Conservation (phyloP, 129 eudicot species). For the Flaveria bidentis region DNA sequence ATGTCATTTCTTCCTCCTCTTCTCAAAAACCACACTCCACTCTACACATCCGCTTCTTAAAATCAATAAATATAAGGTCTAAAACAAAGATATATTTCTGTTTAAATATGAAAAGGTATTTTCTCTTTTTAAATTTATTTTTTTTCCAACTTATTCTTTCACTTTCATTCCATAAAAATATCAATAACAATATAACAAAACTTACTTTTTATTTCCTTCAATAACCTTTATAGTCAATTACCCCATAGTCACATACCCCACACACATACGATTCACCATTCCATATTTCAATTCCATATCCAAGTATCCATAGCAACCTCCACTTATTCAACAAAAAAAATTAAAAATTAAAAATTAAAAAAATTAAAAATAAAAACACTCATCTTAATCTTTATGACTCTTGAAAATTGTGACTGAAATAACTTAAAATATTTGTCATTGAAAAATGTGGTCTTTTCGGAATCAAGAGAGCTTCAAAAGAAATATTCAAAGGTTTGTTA, state of each 20-base stretch:
- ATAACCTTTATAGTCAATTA: background rate
- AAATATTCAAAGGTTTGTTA: slow-evolving; percentile 37
- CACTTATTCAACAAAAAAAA: background rate
- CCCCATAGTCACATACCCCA: background rate
- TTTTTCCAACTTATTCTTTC: background rate
- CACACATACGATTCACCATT: background rate
- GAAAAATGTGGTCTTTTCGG: slow-evolving; percentile 35
- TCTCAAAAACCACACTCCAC: too few species aligned
- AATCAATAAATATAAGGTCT: background rate
- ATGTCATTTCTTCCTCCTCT: too few species aligned
- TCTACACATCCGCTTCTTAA: background rate
- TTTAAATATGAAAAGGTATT: background rate
- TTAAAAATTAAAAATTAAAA: too few species aligned
- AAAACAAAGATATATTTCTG: background rate
- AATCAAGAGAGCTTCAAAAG: slow-evolving; percentile 34
- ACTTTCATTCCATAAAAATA: background rate
- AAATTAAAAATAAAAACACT: background rate
- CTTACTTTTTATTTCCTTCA: background rate
- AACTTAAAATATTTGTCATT: slow-evolving; percentile 14
- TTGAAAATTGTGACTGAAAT: slow-evolving; percentile 27
- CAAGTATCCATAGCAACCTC: background rate
- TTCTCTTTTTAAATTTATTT: background rate
- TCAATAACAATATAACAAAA: background rate
- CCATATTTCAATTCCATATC: background rate
- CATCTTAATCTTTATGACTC: slow-evolving; percentile 11